Conservation (phyloP, 2,329 filamentous ascomycete species). For the Apiospora pterosperma region DNA sequence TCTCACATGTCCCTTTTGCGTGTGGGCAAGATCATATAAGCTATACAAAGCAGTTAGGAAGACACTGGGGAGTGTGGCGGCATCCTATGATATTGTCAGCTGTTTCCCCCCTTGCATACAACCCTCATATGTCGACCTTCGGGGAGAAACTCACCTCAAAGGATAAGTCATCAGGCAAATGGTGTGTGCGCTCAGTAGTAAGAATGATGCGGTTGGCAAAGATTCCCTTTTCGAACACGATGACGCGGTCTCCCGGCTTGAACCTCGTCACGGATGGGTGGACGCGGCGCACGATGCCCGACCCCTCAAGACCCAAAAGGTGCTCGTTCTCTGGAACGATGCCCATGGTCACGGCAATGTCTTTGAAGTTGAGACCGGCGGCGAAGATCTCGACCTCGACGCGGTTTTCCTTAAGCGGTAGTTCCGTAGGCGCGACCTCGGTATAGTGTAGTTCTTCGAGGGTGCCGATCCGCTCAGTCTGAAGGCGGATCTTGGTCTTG, state of each 20-base stretch:
- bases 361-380: slow-evolving; percentile 13
- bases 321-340: slow-evolving; percentile 10
- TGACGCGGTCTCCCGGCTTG: background rate
- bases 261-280: background rate
- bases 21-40: no score
- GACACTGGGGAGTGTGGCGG: no score
- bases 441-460: slow-evolving; percentile 8
- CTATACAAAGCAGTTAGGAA: no score
- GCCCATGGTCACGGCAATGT: slow-evolving; percentile 10
- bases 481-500: slow-evolving; percentile 2
- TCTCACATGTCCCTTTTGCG: no score
- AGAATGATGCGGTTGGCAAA: background rate
- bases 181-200: background rate
- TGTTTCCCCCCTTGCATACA: no score
- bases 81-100: no score
- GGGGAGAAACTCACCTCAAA: no score
- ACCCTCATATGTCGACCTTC: no score
- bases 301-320: background rate
- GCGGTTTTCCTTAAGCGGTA: background rate
- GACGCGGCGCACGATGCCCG: background rate
- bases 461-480: slow-evolving; percentile 7
- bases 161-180: background rate
- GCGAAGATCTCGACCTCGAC: slow-evolving; percentile 12
- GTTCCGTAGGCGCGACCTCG: background rate
- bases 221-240: background rate